phyloP scores from a whole-genome alignment of 2,329 filamentous ascomycete species.

The Phialemoniopsis sp. region DNA sequence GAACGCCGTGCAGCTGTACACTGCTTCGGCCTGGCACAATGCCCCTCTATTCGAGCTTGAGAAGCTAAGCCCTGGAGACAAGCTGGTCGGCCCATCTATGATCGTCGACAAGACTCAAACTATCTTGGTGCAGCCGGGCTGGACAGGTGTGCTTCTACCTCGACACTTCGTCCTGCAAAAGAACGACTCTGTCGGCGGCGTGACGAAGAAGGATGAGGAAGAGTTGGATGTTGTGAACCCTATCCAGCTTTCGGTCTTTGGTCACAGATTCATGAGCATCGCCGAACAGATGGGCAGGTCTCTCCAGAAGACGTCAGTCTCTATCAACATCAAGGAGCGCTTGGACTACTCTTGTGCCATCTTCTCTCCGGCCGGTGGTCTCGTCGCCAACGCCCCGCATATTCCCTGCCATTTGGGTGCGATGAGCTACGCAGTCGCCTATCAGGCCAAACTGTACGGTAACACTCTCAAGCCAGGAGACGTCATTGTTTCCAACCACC shows the following conservation, averaged over 20 bases:
- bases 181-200: too few species aligned
- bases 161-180: constrained; percentile 51
- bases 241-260: constrained; percentile 65
- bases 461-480: constrained; percentile 1
- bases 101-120: constrained; percentile 65
- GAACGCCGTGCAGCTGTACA: constrained; percentile 37
- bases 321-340: constrained; percentile 67
- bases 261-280: constrained; percentile 70
- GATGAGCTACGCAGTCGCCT: constrained; percentile 69
- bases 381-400: constrained; percentile 67
- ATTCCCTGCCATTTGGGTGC: constrained; percentile 67
- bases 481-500: constrained; percentile 1
- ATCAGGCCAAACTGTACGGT: constrained; percentile 68
- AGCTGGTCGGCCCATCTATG: constrained; percentile 66
- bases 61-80: too few species aligned
- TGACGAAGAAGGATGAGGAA: too few species aligned
- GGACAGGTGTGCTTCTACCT: too few species aligned
- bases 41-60: too few species aligned
- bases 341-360: constrained; percentile 69
- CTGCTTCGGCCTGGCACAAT: constrained; percentile 54
- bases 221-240: too few species aligned
- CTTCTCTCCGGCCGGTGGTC: constrained; percentile 62
- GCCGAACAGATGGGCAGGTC: constrained; percentile 70
- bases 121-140: too few species aligned
- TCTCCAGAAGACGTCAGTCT: constrained; percentile 66